phyloP scores from a whole-genome alignment of 1,139 yeast genomes.

The Sugiyamaella xylanicola region DNA sequence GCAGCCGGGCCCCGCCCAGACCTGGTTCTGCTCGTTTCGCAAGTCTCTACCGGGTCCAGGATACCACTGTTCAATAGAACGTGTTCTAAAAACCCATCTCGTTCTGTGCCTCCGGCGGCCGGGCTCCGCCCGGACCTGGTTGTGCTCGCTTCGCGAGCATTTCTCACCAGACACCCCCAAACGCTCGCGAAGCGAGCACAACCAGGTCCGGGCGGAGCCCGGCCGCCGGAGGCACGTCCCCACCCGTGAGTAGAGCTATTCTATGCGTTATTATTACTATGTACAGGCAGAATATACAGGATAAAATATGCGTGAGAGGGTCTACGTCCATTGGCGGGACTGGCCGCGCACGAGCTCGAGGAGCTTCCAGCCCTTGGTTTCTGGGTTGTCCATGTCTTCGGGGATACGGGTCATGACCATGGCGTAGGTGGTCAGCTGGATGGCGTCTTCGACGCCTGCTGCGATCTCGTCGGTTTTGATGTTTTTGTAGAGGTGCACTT shows the following conservation, averaged over 20 bases:
- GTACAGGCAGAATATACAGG: constrained; percentile 19
- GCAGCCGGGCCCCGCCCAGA: constrained; percentile 6
- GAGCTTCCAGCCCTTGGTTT: constrained; percentile 97
- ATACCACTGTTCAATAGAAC: too few species aligned
- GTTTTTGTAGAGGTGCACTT: constrained; percentile 85
- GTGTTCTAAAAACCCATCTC: too few species aligned
- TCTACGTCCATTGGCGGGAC: constrained; percentile 82
- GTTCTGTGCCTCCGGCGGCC: too few species aligned
- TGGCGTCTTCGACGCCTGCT: constrained; percentile 95
- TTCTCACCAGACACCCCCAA: too few species aligned
- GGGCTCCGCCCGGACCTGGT: too few species aligned
- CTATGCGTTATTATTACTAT: constrained; percentile 14
- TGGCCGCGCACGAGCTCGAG: constrained; percentile 95
- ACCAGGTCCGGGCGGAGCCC: not conserved
- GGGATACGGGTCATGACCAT: constrained; percentile 94
- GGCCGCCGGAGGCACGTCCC: constrained; percentile 2
- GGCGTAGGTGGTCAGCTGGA: constrained; percentile 90
- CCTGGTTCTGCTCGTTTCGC: constrained; percentile 8
- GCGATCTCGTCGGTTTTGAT: constrained; percentile 91
- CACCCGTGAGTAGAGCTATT: not conserved
- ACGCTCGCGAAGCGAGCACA: constrained; percentile 1
- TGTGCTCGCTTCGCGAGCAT: too few species aligned
- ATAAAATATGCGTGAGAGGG: not conserved
- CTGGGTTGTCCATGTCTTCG: constrained; percentile 84
- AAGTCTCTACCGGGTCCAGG: not conserved